Conservation (phyloP, 1,284 basidiomycete genomes). For the Ustilago tritici region DNA sequence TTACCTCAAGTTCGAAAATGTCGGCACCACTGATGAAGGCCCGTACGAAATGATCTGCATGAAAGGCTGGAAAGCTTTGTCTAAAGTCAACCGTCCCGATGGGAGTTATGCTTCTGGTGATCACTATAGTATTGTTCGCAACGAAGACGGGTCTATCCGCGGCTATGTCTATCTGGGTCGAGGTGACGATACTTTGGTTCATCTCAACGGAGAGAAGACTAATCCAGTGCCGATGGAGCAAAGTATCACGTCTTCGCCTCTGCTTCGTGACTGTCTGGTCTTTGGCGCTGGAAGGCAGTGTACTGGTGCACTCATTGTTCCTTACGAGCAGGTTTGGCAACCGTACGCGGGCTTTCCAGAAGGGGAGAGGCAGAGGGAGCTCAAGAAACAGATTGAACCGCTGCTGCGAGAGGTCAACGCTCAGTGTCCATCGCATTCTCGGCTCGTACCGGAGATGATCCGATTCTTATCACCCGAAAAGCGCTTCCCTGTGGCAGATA, state of each 20-base stretch:
- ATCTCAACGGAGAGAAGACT: constrained; percentile 59
- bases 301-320: constrained; percentile 75
- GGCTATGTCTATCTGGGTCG: constrained; percentile 75
- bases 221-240: constrained; percentile 58
- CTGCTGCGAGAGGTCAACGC: constrained; percentile 34
- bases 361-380: constrained; percentile 21
- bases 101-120: constrained; percentile 76
- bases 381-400: constrained; percentile 36
- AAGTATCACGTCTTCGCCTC: constrained; percentile 49
- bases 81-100: constrained; percentile 74
- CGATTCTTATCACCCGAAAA: constrained; percentile 14
- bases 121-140: constrained; percentile 71
- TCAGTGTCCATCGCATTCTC: constrained; percentile 42
- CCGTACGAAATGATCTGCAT: constrained; percentile 74
- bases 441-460: constrained; percentile 49
- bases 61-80: constrained; percentile 75
- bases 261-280: constrained; percentile 74
- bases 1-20: constrained; percentile 41
- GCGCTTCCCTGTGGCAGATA: constrained; percentile 37
- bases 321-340: constrained; percentile 72
- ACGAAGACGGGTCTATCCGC: constrained; percentile 71
- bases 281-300: constrained; percentile 75
- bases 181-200: constrained; percentile 75
- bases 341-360: constrained; percentile 39
- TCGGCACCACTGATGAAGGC: constrained; percentile 29